Base-by-base conservation (phyloP, 2,329 filamentous ascomycete genomes). In the Neofusicoccum cordaticola region DNA sequence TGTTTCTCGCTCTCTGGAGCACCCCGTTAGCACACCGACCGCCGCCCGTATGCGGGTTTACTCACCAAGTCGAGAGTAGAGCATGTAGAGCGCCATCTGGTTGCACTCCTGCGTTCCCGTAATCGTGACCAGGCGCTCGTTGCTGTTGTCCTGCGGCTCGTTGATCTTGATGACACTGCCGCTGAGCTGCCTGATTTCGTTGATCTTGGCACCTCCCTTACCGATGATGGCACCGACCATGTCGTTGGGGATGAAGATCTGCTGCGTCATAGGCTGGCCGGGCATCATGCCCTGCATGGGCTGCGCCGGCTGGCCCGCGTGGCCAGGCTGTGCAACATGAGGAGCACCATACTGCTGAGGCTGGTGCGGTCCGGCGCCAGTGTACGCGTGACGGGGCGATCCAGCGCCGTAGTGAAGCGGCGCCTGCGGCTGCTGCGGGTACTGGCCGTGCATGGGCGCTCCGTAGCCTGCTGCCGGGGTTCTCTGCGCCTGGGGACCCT, bases 111-210 rank as follows among this genome's bases (percentile, higher is more conserved):
- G 93, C 5, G 95, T 98, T 69, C 95, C 95, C 1, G 95, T 97
- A 71, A 99, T 96, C 15, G 95, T 99, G 65, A 99, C 95, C 66
- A 99, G 83, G 68, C 95, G 90, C 83, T 99, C 95, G 74, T 98
- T 99, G 84, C 92, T 98, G 81, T 96, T 98, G 79, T 98, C 95
- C 78, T 97, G 95, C 1, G 95, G 95, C 78, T 99, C 95, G 77
- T 99, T 98, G 84, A 99, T 99, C 84, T 99, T 99, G 79, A 99
- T 98, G 52, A 99, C 93, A 80, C 94, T 98, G 71, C 94, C 95
- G 77, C 91, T 96, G 72, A 99, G 88, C 78, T 97, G 93, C 71
- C 95, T 89, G 69, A 99, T 99, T 80, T 99, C 95, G 76, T 99
- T 99, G 84, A 99, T 99, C 86, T 99, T 99, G 64, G 93, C 91